Evolutionary conservation across 495 filamentous ascomycete species (phyloP).

Genomic region (Penicillium alfredii): DNA sequence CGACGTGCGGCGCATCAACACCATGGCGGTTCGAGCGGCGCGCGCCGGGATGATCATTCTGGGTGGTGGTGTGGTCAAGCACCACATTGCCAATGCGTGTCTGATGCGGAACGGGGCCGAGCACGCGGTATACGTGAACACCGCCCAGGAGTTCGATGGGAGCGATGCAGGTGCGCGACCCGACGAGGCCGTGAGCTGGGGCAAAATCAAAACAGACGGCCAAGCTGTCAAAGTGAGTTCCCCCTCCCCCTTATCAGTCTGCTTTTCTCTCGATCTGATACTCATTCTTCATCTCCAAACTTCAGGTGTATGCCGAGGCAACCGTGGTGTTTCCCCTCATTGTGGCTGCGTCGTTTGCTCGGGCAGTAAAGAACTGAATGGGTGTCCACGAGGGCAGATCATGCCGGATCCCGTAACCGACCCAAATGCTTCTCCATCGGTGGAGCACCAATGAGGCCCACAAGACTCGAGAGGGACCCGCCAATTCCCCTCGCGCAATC

Average conservation of each 20-base stretch:
- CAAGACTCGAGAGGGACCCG: too few relatives aligned
- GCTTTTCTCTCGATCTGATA: too few relatives aligned
- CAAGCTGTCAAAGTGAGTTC: constrained; percentile 73
- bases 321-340: constrained; percentile 91
- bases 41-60: constrained; percentile 89
- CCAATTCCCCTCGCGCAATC: too few relatives aligned
- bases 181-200: constrained; percentile 97
- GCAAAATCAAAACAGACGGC: constrained; percentile 86
- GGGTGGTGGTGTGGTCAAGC: constrained; percentile 89
- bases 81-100: constrained; percentile 95
- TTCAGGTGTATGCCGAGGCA: constrained; percentile 80
- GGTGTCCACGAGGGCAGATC: constrained; percentile 2
- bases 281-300: neutral
- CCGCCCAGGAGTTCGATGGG: constrained; percentile 92
- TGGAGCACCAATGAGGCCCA: too few relatives aligned
- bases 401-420: constrained; percentile 17
- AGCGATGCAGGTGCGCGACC: constrained; percentile 93
- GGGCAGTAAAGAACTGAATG: constrained; percentile 17
- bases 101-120: constrained; percentile 97
- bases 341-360: constrained; percentile 87
- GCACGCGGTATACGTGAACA: constrained; percentile 94
- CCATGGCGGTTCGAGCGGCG: constrained; percentile 75
- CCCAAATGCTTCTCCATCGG: too few relatives aligned
- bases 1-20: constrained; percentile 85
- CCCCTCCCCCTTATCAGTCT: too few relatives aligned